These are phyloP conservation scores for Trypanosoma caninum DNA, from an alignment of 208 protist genomes.

Conservation along the genomic window DNA sequence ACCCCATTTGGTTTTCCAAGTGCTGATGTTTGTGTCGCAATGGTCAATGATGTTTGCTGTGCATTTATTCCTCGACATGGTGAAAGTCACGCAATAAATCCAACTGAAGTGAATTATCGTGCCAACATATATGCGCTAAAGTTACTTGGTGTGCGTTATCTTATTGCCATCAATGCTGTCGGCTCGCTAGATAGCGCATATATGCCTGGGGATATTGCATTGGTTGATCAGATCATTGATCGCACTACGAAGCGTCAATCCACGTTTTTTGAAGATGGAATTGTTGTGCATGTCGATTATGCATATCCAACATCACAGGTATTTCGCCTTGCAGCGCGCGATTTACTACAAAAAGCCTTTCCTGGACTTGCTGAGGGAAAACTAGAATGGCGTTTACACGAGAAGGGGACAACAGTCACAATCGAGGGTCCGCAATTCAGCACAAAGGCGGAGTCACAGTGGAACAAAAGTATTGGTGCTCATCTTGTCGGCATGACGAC, in stretches of 20 bases:
- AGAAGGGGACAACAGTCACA: conserved; percentile 65
- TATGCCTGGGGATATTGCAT: conserved; percentile 78
- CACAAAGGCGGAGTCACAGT: conserved; percentile 78
- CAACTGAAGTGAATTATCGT: conserved; percentile 87
- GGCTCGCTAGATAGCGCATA: conserved; percentile 79
- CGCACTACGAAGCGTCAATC: conserved; percentile 53
- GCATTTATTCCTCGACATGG: conserved; percentile 90
- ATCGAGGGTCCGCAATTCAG: conserved; percentile 93
- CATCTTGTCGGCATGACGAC: conserved; percentile 94
- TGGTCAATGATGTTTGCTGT: conserved; percentile 44
- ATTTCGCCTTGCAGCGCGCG: conserved; percentile 36
- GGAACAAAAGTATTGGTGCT: conserved; percentile 72
- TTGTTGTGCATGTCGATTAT: conserved; percentile 83
- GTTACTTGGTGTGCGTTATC: conserved; percentile 77
- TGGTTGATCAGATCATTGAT: conserved; percentile 91
- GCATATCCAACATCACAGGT: conserved; percentile 67
- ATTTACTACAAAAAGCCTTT: conserved; percentile 40
- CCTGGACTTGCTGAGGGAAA: conserved; percentile 10
- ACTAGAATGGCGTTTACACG: conserved; percentile 46
- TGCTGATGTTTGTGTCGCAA: conserved; percentile 59
- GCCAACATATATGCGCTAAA: conserved; percentile 93
- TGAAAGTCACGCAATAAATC: conserved; percentile 61
- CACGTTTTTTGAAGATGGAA: conserved; percentile 85
- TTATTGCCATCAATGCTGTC: conserved; percentile 85
- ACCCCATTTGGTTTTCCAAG: conserved; percentile 88